Evolutionary conservation across 2,329 filamentous ascomycete genomes (phyloP).

Genomic region (Xylaria arbuscula): DNA sequence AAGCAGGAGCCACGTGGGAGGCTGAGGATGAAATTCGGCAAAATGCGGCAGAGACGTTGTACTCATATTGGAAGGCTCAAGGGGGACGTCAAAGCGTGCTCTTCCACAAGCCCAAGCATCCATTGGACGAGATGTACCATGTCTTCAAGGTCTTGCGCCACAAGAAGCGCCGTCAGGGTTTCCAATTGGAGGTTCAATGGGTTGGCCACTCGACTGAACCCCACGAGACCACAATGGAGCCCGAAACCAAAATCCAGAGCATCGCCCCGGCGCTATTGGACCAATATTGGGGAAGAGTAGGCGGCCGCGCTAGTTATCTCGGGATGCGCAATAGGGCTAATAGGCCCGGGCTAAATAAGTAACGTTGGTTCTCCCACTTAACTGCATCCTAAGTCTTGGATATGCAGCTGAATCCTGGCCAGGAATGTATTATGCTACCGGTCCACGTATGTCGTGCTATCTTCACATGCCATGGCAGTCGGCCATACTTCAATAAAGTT

Average conservation of each 20-base stretch:
- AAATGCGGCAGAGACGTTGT: slow-evolving; percentile 49
- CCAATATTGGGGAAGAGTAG: slow-evolving; percentile 48
- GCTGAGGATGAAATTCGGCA: slow-evolving; percentile 51
- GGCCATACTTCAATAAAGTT: too few species aligned
- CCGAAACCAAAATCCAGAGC: slow-evolving; percentile 47
- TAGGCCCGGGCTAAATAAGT: slow-evolving; percentile 32
- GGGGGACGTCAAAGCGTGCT: slow-evolving; percentile 49
- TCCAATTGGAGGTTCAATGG: slow-evolving; percentile 51
- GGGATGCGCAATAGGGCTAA: slow-evolving; percentile 46
- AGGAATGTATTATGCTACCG: too few species aligned
- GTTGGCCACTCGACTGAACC: slow-evolving; percentile 47
- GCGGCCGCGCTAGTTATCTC: slow-evolving; percentile 45
- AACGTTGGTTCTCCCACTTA: too few species aligned
- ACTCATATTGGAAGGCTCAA: slow-evolving; percentile 50
- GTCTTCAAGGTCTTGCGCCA: slow-evolving; percentile 48
- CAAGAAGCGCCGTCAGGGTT: slow-evolving; percentile 45
- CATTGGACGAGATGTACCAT: slow-evolving; percentile 46
- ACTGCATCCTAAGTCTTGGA: too few species aligned
- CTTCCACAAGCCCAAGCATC: slow-evolving; percentile 46
- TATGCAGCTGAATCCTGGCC: too few species aligned
- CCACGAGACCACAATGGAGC: slow-evolving; percentile 47
- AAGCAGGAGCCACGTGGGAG: slow-evolving; percentile 50
- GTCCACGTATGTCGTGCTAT: too few species aligned
- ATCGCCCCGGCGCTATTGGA: slow-evolving; percentile 43
- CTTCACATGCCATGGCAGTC: too few species aligned